These are phyloP conservation scores for Ophiocordyceps camponoti-saundersi DNA, from an alignment of 2,329 filamentous ascomycete genomes.

Conservation along the genomic window DNA sequence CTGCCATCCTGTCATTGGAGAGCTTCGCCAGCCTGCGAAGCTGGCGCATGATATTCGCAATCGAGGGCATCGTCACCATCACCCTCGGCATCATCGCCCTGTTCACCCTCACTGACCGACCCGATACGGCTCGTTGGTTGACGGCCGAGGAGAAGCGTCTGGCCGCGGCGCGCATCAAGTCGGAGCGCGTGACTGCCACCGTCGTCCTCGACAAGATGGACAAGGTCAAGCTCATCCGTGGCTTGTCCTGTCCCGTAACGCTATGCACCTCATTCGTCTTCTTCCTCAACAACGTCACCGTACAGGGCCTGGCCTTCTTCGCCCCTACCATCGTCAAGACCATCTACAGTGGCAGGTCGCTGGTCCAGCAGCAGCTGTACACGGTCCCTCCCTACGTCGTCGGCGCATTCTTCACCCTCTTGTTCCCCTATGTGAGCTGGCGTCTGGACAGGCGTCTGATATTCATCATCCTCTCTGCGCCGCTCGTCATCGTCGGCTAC, in stretches of 20 bases:
- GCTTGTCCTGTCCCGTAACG: constrained; percentile 47
- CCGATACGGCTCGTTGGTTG: constrained; percentile 51
- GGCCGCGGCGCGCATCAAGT: constrained; percentile 49
- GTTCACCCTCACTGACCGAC: constrained; percentile 49
- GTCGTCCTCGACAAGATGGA: constrained; percentile 48
- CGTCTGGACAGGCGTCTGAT: constrained; percentile 40
- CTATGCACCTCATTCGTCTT: constrained; percentile 40
- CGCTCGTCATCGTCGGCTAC: constrained; percentile 52
- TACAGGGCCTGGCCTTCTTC: constrained; percentile 56
- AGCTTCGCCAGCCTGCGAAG: constrained; percentile 35
- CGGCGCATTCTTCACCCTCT: constrained; percentile 47
- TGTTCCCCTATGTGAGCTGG: constrained; percentile 45
- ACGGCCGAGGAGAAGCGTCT: constrained; percentile 47
- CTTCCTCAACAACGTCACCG: constrained; percentile 51
- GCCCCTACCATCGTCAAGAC: constrained; percentile 49
- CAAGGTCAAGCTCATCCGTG: constrained; percentile 37
- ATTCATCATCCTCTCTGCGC: constrained; percentile 42
- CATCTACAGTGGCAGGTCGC: constrained; percentile 40
- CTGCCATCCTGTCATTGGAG: constrained; percentile 44
- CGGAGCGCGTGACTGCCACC: constrained; percentile 45
- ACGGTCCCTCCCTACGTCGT: constrained; percentile 57
- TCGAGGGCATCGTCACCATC: constrained; percentile 45
- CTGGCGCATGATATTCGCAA: constrained; percentile 56
- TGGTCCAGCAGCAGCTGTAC: constrained; percentile 48
- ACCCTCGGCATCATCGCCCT: constrained; percentile 42